phyloP scores from a whole-genome alignment of 345 rosid species.

The Cardamine chenopodiifolia region DNA sequence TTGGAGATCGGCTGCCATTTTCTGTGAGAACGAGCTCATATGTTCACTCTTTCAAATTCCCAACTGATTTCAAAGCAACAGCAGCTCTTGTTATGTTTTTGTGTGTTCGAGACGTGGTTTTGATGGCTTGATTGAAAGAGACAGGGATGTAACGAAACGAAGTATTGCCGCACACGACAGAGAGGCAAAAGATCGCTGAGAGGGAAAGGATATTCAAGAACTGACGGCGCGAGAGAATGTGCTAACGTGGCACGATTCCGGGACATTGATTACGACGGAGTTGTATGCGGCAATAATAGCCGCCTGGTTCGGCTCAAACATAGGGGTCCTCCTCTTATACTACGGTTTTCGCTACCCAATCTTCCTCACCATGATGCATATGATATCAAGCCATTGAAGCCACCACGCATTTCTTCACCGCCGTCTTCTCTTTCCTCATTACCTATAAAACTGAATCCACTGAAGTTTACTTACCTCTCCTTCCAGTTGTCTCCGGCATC shows the following conservation, averaged over 20 bases:
- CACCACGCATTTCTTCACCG: conserved; percentile 96
- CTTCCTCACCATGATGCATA: conserved; percentile 90
- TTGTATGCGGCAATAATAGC: conserved; percentile 85
- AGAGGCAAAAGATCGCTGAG: conserved; percentile 84
- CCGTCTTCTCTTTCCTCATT: conserved; percentile 85
- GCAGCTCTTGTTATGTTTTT: too few species aligned
- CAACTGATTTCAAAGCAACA: too few species aligned
- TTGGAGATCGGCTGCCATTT: too few species aligned
- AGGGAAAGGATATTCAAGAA: conserved; percentile 78
- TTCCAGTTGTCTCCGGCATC: conserved; percentile 94
- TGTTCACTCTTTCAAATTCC: too few species aligned
- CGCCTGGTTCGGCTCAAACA: conserved; percentile 93
- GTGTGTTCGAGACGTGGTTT: conserved; percentile 61
- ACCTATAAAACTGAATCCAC: conserved; percentile 88
- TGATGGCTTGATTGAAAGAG: conserved; percentile 95
- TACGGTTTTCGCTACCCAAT: conserved; percentile 93
- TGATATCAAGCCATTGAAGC: conserved; percentile 99
- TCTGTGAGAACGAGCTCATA: too few species aligned
- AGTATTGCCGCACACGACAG: conserved; percentile 97
- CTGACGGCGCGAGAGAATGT: conserved; percentile 74
- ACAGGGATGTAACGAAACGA: conserved; percentile 91
- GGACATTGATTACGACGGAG: conserved; percentile 66
- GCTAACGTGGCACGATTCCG: conserved; percentile 83
- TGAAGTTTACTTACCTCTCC: conserved; percentile 77
- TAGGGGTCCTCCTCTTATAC: conserved; percentile 84